A percentile compares a stretch with the other conserved stretches of the same genome.
These are phyloP conservation scores for Penicillium manginii DNA, from an alignment of 495 filamentous ascomycete genomes.

Conservation along the genomic window DNA sequence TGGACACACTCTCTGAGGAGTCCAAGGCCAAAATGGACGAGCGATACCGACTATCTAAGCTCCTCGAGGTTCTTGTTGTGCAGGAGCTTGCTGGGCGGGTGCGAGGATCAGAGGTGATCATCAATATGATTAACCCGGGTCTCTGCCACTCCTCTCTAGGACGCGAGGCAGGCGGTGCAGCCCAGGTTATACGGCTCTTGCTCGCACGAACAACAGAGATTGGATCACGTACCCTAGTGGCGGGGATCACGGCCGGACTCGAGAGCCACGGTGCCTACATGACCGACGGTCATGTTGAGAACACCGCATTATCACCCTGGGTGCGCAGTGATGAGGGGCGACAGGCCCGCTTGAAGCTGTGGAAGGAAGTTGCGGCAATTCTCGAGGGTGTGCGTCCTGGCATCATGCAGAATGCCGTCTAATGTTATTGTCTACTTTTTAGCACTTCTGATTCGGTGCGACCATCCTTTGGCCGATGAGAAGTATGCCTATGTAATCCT, in stretches of 20 bases:
- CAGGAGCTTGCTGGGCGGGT: slow-evolving; percentile 46
- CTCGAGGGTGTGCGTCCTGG: slow-evolving; percentile 52
- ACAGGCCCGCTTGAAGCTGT: slow-evolving; percentile 53
- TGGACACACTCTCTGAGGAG: slow-evolving; percentile 37
- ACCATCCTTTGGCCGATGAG: no score
- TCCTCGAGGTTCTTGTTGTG: slow-evolving; percentile 53
- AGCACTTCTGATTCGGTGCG: background rate
- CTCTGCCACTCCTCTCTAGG: slow-evolving; percentile 50
- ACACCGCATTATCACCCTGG: slow-evolving; percentile 32
- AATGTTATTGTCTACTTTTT: background rate
- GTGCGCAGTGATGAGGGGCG: slow-evolving; percentile 43
- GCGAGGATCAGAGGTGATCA: slow-evolving; percentile 43
- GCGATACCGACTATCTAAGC: slow-evolving; percentile 55
- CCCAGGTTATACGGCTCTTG: slow-evolving; percentile 23
- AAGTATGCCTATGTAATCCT: no score
- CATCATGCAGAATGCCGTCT: slow-evolving; percentile 30
- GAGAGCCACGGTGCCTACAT: slow-evolving; percentile 56
- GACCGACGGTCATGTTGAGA: slow-evolving; percentile 31
- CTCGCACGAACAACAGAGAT: slow-evolving; percentile 51
- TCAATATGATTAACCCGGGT: slow-evolving; percentile 59
- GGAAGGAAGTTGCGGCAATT: slow-evolving; percentile 54
- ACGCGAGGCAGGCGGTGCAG: slow-evolving; percentile 29
- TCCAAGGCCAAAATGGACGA: slow-evolving; percentile 28
- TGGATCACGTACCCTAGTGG: slow-evolving; percentile 51
- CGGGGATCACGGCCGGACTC: slow-evolving; percentile 36